These are phyloP conservation scores for Cercospora sesami DNA, from an alignment of 2,329 filamentous ascomycete species.

Conservation along the genomic window DNA sequence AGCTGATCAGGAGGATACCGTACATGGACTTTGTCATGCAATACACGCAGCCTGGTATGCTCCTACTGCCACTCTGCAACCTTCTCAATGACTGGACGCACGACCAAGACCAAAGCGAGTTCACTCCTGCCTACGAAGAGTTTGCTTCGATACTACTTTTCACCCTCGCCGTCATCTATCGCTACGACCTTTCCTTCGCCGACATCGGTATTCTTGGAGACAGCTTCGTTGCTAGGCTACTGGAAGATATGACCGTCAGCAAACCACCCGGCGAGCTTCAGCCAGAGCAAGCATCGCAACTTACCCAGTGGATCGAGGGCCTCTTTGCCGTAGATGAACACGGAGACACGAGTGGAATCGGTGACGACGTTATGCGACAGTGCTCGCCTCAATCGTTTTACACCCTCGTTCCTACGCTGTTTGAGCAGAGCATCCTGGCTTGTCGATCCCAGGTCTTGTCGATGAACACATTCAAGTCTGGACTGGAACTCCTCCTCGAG, in stretches of 20 bases:
- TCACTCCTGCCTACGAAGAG: slow-evolving; percentile 83
- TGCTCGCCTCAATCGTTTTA: slow-evolving; percentile 84
- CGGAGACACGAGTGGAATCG: slow-evolving; percentile 62
- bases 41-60: slow-evolving; percentile 68
- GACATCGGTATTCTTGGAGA: slow-evolving; percentile 66
- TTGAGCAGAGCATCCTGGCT: slow-evolving; percentile 72
- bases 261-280: slow-evolving; percentile 61
- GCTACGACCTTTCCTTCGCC: slow-evolving; percentile 64
- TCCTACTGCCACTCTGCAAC: slow-evolving; percentile 72
- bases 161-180: slow-evolving; percentile 71
- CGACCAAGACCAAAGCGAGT: slow-evolving; percentile 78
- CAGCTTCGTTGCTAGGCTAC: slow-evolving; percentile 68
- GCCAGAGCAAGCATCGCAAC: slow-evolving; percentile 64
- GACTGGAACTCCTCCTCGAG: slow-evolving; percentile 77
- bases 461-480: slow-evolving; percentile 70
- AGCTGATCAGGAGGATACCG: slow-evolving; percentile 70
- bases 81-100: slow-evolving; percentile 77
- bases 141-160: slow-evolving; percentile 76
- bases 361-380: slow-evolving; percentile 77
- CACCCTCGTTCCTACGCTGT: slow-evolving; percentile 71
- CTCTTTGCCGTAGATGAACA: slow-evolving; percentile 69
- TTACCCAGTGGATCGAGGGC: slow-evolving; percentile 74
- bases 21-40: slow-evolving; percentile 73
- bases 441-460: slow-evolving; percentile 65
- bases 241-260: slow-evolving; percentile 60